These are phyloP conservation scores for Aureobasidium sp. DNA, from an alignment of 2,329 filamentous ascomycete species.

Conservation along the genomic window DNA sequence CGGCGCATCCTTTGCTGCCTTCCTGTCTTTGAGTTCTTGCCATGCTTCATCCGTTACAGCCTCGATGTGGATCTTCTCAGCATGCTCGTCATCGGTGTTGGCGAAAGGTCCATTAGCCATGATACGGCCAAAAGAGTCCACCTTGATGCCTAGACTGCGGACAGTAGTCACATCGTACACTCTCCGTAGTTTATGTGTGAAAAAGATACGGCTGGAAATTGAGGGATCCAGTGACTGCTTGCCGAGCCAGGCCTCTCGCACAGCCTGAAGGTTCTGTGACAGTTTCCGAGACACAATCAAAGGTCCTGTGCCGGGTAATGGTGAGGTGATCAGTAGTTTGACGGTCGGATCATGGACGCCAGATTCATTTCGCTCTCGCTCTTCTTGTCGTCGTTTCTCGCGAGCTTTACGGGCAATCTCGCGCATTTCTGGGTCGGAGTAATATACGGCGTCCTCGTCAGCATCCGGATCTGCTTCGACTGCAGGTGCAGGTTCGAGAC, in stretches of 20 bases:
- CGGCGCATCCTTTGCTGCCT: constrained; percentile 22
- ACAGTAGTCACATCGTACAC: constrained; percentile 73
- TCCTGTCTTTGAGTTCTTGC: constrained; percentile 43
- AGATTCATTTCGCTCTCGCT: constrained; percentile 20
- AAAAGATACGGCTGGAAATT: constrained; percentile 52
- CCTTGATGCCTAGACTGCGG: constrained; percentile 55
- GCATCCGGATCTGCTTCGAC: constrained; percentile 17
- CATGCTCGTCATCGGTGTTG: constrained; percentile 44
- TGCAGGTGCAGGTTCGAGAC: constrained; percentile 8
- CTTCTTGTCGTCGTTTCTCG: constrained; percentile 30
- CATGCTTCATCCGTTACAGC: constrained; percentile 65
- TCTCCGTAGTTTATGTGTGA: constrained; percentile 70
- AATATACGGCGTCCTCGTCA: constrained; percentile 22
- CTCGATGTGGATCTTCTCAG: constrained; percentile 62
- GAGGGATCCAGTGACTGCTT: constrained; percentile 39
- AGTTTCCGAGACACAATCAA: constrained; percentile 60
- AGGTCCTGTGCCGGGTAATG: constrained; percentile 52
- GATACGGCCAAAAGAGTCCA: constrained; percentile 35
- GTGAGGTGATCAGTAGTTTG: constrained; percentile 61
- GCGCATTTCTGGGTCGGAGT: constrained; percentile 38
- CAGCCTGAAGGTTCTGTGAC: constrained; percentile 58
- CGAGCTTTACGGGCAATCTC: constrained; percentile 37
- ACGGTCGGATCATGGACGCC: constrained; percentile 43
- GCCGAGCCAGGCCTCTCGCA: constrained; percentile 63
- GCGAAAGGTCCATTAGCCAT: constrained; percentile 38